Evolutionary conservation across 2,329 filamentous ascomycete genomes (phyloP).

Genomic region (Apiospora arundinis): DNA sequence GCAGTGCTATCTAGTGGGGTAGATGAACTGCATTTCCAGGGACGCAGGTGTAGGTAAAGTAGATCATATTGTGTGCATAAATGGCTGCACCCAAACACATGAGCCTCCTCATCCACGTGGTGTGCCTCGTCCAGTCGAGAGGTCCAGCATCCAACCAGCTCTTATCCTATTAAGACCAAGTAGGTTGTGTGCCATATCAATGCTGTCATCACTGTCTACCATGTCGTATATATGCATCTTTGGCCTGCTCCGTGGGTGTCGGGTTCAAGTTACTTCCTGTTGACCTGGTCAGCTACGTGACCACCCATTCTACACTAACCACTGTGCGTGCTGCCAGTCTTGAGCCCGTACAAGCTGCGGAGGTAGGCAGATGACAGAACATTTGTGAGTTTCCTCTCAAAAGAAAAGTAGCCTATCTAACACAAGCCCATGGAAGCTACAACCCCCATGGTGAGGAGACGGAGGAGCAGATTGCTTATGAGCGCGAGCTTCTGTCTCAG

Average conservation of each 20-base stretch:
- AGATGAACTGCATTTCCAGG: neutral
- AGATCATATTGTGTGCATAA: neutral
- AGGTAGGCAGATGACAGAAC: neutral
- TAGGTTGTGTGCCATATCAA: neutral
- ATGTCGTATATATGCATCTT: neutral
- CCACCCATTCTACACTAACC: neutral
- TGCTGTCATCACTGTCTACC: neutral
- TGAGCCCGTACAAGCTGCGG: neutral
- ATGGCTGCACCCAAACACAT: neutral
- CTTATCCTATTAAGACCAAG: neutral
- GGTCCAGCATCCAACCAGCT: neutral
- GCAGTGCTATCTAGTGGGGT: no score
- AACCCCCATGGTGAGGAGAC: neutral
- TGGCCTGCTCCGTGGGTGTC: neutral
- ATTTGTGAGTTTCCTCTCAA: neutral
- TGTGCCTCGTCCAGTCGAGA: neutral
- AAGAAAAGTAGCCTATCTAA: neutral
- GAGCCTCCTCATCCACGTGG: slow-evolving; percentile 1
- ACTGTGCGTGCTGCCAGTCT: neutral
- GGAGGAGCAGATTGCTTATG: neutral
- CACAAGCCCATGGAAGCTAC: neutral
- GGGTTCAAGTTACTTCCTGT: neutral
- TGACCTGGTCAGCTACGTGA: neutral
- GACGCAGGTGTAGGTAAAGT: neutral
- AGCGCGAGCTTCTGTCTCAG: neutral